A percentile compares a stretch with the other conserved stretches of the same genome.
Evolutionary conservation across 169 alveolate genomes (phyloP).

Genomic region (Eimeria necatrix): DNA sequence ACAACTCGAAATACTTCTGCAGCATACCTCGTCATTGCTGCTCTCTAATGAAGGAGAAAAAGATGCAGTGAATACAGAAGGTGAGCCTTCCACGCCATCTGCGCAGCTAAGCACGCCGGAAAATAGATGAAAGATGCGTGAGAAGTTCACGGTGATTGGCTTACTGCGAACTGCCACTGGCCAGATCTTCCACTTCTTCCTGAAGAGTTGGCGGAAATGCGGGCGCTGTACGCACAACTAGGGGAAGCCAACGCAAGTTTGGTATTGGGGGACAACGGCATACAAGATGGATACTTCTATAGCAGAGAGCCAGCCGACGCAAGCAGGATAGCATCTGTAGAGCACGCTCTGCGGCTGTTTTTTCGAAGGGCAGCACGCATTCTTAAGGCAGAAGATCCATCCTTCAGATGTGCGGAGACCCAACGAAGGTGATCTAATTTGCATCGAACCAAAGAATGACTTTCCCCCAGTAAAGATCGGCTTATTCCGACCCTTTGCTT

Average conservation of each 20-base stretch:
- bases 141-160: neutral
- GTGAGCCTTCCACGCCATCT: slow-evolving; percentile 8
- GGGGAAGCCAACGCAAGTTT: slow-evolving; percentile 77
- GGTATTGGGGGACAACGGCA: slow-evolving; percentile 30
- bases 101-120: neutral
- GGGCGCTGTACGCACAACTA: slow-evolving; percentile 70
- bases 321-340: slow-evolving; percentile 42
- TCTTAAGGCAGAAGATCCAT: slow-evolving; percentile 68
- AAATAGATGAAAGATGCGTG: neutral
- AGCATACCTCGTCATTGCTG: slow-evolving; percentile 67
- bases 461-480: too few species aligned
- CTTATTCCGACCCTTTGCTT: too few species aligned
- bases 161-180: neutral
- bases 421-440: slow-evolving; percentile 63
- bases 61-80: slow-evolving; percentile 6
- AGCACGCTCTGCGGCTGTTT: slow-evolving; percentile 69
- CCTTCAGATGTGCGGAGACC: slow-evolving; percentile 66
- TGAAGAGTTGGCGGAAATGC: slow-evolving; percentile 76
- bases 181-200: slow-evolving; percentile 67
- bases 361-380: slow-evolving; percentile 78
- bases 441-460: neutral
- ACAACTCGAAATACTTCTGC: slow-evolving; percentile 52
- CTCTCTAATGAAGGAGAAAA: slow-evolving; percentile 63
- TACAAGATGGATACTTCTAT: neutral
- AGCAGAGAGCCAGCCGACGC: slow-evolving; percentile 6